These are phyloP conservation scores for Quercus cerris DNA, from an alignment of 306 rosid species.

Conservation along the genomic window DNA sequence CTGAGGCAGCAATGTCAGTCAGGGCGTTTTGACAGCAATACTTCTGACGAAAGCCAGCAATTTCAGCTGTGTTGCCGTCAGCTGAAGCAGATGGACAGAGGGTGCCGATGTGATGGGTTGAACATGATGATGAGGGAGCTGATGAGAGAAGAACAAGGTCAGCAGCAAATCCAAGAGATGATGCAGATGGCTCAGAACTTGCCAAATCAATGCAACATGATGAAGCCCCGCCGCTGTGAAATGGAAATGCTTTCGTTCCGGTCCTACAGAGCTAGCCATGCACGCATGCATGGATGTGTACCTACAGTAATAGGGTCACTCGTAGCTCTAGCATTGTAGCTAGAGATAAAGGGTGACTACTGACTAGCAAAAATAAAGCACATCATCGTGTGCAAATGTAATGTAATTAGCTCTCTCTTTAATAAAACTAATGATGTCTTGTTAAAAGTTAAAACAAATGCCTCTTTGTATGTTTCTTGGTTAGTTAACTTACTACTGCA, in stretches of 20 bases:
- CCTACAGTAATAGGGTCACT: background rate
- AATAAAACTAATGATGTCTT: background rate
- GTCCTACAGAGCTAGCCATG: background rate
- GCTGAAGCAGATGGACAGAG: too few relatives aligned
- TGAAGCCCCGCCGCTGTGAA: background rate
- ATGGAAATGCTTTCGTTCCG: background rate
- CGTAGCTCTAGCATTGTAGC: background rate
- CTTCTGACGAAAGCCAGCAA: too few relatives aligned
- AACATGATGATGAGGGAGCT: background rate
- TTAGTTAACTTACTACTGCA: background rate
- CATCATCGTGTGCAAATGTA: background rate
- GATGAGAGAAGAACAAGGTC: too few relatives aligned
- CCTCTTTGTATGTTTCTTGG: background rate
- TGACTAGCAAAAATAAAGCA: background rate
- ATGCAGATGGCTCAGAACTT: background rate
- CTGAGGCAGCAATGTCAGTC: background rate
- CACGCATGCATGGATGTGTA: background rate
- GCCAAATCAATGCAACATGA: background rate
- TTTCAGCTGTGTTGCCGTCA: too few relatives aligned
- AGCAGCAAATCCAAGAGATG: background rate
- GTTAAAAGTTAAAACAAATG: background rate
- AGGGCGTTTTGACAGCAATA: too few relatives aligned
- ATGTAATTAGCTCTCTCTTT: background rate
- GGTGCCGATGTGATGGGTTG: background rate
- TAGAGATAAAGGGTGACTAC: background rate